Conservation (phyloP, 129 eudicot genomes). For the Centella asiatica region DNA sequence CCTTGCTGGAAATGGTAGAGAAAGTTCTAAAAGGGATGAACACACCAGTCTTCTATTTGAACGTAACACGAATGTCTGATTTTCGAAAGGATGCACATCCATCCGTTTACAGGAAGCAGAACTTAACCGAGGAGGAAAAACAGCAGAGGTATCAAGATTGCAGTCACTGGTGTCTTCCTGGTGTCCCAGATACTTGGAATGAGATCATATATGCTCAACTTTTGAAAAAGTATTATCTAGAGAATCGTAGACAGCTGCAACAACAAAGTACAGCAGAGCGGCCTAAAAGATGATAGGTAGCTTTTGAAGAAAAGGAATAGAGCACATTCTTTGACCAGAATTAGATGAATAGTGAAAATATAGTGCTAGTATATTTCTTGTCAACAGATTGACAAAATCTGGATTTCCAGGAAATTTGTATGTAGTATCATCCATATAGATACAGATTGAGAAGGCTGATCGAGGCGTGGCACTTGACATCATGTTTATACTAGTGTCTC, state of each 20-base stretch:
- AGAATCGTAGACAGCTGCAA: not conserved
- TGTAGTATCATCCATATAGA: too few relatives aligned
- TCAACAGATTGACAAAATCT: not conserved
- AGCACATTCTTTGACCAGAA: not conserved
- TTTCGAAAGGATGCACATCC: slow-evolving; percentile 55
- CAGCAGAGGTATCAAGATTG: slow-evolving; percentile 38
- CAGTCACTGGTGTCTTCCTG: slow-evolving; percentile 65
- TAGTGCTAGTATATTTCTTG: not conserved
- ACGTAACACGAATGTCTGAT: slow-evolving; percentile 43
- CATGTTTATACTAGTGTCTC: not conserved
- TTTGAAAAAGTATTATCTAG: slow-evolving; percentile 15
- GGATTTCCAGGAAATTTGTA: not conserved
- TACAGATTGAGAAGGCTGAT: too few relatives aligned
- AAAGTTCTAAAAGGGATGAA: slow-evolving; percentile 20
- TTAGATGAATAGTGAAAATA: not conserved
- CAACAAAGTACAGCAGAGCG: not conserved
- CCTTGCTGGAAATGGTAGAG: slow-evolving; percentile 30
- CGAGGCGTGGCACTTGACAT: too few relatives aligned
- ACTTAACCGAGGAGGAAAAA: slow-evolving; percentile 33
- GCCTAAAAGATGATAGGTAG: not conserved
- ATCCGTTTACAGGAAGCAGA: slow-evolving; percentile 32
- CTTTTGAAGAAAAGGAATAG: not conserved
- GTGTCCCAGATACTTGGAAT: slow-evolving; percentile 68
- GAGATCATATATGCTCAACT: slow-evolving; percentile 36
- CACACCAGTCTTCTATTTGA: slow-evolving; percentile 28